Conservation (phyloP, 371 early-diverging fungal species). For the Mortierella sp. region DNA sequence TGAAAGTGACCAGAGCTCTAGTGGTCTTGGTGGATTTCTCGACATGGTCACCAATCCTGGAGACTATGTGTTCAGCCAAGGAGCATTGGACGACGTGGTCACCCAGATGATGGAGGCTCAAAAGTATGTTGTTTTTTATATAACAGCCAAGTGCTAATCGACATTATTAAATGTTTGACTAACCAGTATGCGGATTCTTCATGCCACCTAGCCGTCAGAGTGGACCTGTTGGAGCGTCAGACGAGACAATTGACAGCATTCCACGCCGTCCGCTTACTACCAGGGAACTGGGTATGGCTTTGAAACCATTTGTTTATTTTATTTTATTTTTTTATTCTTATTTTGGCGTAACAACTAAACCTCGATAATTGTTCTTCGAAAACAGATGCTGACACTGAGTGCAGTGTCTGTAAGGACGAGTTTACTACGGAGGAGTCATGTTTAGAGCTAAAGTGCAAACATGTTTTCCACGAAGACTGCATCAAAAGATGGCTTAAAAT, state of each 20-base stretch:
- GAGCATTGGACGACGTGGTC: conserved; percentile 82
- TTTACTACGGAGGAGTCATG: conserved; percentile 69
- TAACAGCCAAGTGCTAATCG: no score
- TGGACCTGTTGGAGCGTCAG: conserved; percentile 80
- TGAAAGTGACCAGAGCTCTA: conserved; percentile 2
- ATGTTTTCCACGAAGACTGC: conserved; percentile 90
- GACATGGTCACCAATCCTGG: conserved; percentile 66
- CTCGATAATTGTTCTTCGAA: background rate
- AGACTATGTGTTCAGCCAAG: conserved; percentile 73
- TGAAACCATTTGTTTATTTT: no score
- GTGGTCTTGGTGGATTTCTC: conserved; percentile 37
- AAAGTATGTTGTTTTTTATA: conserved; percentile 47
- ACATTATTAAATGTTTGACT: no score
- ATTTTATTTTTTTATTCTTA: no score
- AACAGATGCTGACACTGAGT: conserved; percentile 64
- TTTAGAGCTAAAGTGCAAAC: conserved; percentile 81
- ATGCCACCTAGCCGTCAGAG: conserved; percentile 52
- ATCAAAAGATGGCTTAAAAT: conserved; percentile 91
- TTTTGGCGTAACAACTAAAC: no score
- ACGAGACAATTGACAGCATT: conserved; percentile 71
- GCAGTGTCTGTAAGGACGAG: conserved; percentile 88
- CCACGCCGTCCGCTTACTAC: conserved; percentile 61
- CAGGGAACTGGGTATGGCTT: conserved; percentile 62
- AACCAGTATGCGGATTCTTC: background rate
- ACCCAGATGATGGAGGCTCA: conserved; percentile 86